A percentile compares a stretch with the other conserved stretches of the same genome.
Evolutionary conservation across 257 asterid genomes (phyloP).

Genomic region (Fraxinus cuspidata): DNA sequence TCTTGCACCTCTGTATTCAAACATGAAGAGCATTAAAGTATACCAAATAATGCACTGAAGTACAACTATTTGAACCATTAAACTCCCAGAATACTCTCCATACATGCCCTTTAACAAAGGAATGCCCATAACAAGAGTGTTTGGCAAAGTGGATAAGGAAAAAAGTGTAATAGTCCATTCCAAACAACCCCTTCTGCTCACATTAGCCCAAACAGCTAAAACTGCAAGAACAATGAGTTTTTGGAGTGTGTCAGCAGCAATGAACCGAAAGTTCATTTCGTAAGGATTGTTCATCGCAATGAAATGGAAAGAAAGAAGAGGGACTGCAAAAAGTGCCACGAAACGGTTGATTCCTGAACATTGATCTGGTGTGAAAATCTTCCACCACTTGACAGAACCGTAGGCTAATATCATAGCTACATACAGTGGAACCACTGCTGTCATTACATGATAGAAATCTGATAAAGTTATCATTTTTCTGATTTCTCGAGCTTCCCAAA

Average conservation of each 20-base stretch:
- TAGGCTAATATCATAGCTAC: constrained; percentile 90
- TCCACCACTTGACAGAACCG: constrained; percentile 98
- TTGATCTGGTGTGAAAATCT: constrained; percentile 84
- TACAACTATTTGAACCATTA: constrained; percentile 90
- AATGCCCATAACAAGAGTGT: constrained; percentile 93
- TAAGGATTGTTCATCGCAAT: constrained; percentile 79
- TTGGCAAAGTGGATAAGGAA: constrained; percentile 82
- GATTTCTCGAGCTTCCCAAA: constrained; percentile 23
- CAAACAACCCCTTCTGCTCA: constrained; percentile 57
- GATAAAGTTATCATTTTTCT: constrained; percentile 54
- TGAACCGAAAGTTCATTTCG: constrained; percentile 75
- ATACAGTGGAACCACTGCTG: constrained; percentile 87
- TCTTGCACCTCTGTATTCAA: constrained; percentile 78
- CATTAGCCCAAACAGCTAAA: constrained; percentile 56
- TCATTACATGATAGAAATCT: constrained; percentile 89
- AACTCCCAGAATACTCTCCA: constrained; percentile 62
- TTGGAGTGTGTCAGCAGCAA: constrained; percentile 83
- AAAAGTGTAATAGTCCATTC: constrained; percentile 93
- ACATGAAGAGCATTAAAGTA: constrained; percentile 85
- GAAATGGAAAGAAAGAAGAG: constrained; percentile 85
- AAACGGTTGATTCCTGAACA: constrained; percentile 94
- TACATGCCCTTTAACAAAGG: constrained; percentile 88
- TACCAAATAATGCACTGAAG: constrained; percentile 94
- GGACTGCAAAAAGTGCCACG: constrained; percentile 89
- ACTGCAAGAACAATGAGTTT: constrained; percentile 60